A percentile compares a stretch with the other conserved stretches of the same genome.
These are phyloP conservation scores for Blattamonas nauphoetae DNA, from an alignment of 78 protist species.

Conservation along the genomic window DNA sequence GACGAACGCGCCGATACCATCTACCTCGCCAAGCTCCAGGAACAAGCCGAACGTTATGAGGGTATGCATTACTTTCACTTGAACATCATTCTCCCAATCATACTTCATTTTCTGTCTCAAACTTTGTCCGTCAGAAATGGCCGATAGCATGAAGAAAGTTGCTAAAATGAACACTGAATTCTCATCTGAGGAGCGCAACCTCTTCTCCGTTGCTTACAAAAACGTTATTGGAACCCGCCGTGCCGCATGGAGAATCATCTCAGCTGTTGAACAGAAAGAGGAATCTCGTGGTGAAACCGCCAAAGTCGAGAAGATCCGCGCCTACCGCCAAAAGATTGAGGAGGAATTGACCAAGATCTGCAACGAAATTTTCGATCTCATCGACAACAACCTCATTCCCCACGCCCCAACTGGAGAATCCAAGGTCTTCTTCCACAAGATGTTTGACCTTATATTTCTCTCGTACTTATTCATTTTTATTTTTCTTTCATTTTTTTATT, in stretches of 20 bases:
- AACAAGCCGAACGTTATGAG: conserved; percentile 23
- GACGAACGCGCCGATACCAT: conserved; percentile 14
- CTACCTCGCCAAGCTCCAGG: conserved; percentile 27
- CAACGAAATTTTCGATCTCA: conserved; percentile 18
- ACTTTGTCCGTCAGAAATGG: conserved; percentile 82
- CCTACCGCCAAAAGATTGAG: conserved; percentile 6
- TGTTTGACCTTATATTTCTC: too few species aligned
- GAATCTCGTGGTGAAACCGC: conserved; percentile 52
- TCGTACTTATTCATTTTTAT: too few species aligned
- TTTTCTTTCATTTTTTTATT: too few species aligned
- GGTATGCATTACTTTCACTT: not conserved
- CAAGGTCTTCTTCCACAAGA: conserved; percentile 47
- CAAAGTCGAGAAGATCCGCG: conserved; percentile 31
- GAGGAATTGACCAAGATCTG: conserved; percentile 38
- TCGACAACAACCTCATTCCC: conserved; percentile 19
- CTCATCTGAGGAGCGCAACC: conserved; percentile 88
- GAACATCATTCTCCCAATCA: not conserved
- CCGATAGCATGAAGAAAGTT: conserved; percentile 74
- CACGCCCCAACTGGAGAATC: conserved; percentile 13
- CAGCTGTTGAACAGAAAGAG: conserved; percentile 66
- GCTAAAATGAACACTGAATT: conserved; percentile 73
- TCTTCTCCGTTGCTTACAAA: conserved; percentile 97
- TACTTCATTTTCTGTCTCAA: not conserved
- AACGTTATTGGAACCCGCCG: conserved; percentile 95
- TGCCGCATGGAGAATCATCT: conserved; percentile 91